Evolutionary conservation across 106 monocot genomes (phyloP).

Genomic region (Alisma plantagoaquatica): DNA sequence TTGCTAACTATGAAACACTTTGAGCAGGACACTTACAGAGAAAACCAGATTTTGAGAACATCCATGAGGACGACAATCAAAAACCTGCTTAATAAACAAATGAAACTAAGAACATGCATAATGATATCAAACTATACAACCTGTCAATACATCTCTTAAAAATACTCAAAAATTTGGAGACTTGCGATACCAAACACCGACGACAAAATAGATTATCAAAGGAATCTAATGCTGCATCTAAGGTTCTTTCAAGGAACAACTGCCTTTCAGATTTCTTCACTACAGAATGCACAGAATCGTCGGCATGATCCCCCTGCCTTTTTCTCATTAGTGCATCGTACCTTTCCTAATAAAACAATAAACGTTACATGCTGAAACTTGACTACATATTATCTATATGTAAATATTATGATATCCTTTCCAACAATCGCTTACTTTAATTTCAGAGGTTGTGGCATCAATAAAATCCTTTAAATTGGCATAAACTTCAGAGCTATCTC

Average conservation of each 20-base stretch:
- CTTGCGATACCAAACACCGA: conserved; percentile 63
- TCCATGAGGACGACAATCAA: conserved; percentile 95
- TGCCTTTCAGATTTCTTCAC: conserved; percentile 15
- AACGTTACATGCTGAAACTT: too few relatives aligned
- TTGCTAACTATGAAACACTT: too few relatives aligned
- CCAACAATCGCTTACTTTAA: conserved; percentile 52
- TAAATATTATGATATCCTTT: too few relatives aligned
- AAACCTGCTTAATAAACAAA: conserved; percentile 29
- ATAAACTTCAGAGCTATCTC: conserved; percentile 47
- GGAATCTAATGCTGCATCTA: conserved; percentile 78
- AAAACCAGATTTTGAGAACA: conserved; percentile 73
- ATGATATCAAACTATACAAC: not conserved
- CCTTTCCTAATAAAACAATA: conserved; percentile 51
- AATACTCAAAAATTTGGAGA: not conserved
- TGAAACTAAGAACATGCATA: not conserved
- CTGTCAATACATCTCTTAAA: not conserved
- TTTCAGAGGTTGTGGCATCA: conserved; percentile 60
- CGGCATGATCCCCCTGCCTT: conserved; percentile 14
- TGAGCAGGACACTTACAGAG: conserved; percentile 82
- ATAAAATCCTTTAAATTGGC: conserved; percentile 45
- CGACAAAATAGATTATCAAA: conserved; percentile 98
- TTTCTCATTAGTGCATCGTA: conserved; percentile 46
- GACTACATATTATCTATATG: too few relatives aligned
- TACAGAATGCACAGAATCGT: conserved; percentile 20
- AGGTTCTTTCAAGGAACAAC: conserved; percentile 52